phyloP scores from a whole-genome alignment of 345 rosid genomes.

The Theobroma cacao region DNA sequence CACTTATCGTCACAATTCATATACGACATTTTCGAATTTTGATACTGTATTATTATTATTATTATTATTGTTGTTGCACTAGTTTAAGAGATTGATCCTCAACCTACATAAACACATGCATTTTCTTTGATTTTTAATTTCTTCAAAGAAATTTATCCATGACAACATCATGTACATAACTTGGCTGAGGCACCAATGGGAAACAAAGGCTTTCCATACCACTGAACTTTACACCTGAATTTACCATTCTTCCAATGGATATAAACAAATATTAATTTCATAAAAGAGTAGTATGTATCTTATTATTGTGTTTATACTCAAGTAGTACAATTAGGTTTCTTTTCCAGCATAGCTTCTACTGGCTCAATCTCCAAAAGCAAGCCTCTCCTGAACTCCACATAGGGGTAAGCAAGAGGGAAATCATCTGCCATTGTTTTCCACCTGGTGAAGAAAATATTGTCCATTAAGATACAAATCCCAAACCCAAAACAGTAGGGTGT shows the following conservation, averaged over 20 bases:
- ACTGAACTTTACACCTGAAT: not conserved
- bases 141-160: not conserved
- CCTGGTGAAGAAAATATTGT: constrained; percentile 35
- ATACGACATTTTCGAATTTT: too few species aligned
- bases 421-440: constrained; percentile 72
- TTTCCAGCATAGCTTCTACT: not conserved
- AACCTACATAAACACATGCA: not conserved
- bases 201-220: not conserved
- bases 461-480: not conserved
- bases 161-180: not conserved
- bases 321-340: not conserved
- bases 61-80: not conserved
- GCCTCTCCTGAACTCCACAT: constrained; percentile 67
- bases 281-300: too few species aligned
- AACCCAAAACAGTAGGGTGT: not conserved
- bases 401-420: constrained; percentile 72
- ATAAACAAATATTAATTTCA: not conserved
- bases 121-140: too few species aligned
- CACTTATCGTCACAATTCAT: too few species aligned
- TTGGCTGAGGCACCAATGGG: too few species aligned
- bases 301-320: not conserved
- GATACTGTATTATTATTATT: too few species aligned
- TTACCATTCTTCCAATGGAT: not conserved
- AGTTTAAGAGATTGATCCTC: not conserved
- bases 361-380: constrained; percentile 65